Conservation (phyloP, 1,284 basidiomycete genomes). For the Neonothopanus nambi region DNA sequence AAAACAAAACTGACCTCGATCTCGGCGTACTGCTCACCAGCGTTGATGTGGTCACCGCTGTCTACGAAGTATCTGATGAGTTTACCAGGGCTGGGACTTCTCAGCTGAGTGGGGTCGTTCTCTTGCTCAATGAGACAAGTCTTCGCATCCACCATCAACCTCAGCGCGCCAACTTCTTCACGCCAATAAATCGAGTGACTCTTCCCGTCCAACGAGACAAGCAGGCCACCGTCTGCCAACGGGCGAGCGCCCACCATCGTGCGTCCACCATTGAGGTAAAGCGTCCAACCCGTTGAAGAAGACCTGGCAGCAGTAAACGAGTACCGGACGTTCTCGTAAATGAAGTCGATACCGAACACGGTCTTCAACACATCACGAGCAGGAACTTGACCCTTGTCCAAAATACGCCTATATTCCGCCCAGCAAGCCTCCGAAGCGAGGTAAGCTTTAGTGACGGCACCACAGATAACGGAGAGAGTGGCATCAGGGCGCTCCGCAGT, state of each 20-base stretch:
- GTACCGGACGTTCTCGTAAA: constrained; percentile 96
- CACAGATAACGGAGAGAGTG: constrained; percentile 93
- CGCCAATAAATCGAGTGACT: constrained; percentile 99
- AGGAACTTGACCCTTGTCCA: constrained; percentile 98
- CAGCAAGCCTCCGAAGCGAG: constrained; percentile 88
- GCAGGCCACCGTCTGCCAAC: constrained; percentile 92
- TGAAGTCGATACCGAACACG: constrained; percentile 96
- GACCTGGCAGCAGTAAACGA: constrained; percentile 95
- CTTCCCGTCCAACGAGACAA: constrained; percentile 89
- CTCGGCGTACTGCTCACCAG: constrained; percentile 96
- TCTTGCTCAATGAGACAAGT: constrained; percentile 99
- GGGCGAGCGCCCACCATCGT: constrained; percentile 89
- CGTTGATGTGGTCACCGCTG: constrained; percentile 94
- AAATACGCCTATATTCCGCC: constrained; percentile 91
- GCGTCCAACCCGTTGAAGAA: constrained; percentile 86
- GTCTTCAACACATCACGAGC: constrained; percentile 94
- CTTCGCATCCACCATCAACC: constrained; percentile 95
- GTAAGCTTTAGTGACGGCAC: constrained; percentile 96
- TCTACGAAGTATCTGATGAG: constrained; percentile 95
- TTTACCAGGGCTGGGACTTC: constrained; percentile 97
- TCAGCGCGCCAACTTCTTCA: constrained; percentile 94
- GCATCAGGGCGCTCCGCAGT: constrained; percentile 96
- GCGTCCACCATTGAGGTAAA: constrained; percentile 94
- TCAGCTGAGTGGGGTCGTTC: constrained; percentile 97
- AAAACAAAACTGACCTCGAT: constrained; percentile 72